Percentiles rank a stretch among this genome's conserved stretches.
Conservation (phyloP, 2,329 filamentous ascomycete species). For the Cladosporium sp. region DNA sequence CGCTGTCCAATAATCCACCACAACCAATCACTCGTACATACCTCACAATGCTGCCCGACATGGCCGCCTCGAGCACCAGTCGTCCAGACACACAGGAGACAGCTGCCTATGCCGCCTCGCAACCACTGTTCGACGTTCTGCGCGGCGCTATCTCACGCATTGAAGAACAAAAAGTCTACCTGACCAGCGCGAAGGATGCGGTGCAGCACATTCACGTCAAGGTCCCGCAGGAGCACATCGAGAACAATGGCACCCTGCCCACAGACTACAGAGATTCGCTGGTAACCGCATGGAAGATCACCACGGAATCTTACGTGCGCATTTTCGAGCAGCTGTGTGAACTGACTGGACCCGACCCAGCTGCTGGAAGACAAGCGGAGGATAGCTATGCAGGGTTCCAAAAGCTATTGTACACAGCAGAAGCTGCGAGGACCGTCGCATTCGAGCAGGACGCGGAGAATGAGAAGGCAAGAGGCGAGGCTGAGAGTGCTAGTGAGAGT, state of each 20-base stretch:
- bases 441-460: conserved; percentile 12
- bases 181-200: conserved; percentile 23
- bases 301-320: conserved; percentile 24
- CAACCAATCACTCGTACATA: neutral
- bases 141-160: conserved; percentile 18
- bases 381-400: conserved; percentile 22
- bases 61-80: conserved; percentile 4
- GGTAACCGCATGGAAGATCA: conserved; percentile 26
- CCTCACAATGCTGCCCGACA: conserved; percentile 5
- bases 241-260: conserved; percentile 16
- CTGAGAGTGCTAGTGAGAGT: neutral
- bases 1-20: neutral
- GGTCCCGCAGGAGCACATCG: conserved; percentile 19
- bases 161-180: conserved; percentile 19
- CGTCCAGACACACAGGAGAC: conserved; percentile 8
- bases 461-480: neutral
- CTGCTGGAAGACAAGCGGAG: conserved; percentile 20
- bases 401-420: conserved; percentile 21
- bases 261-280: conserved; percentile 24
- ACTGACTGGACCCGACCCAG: conserved; percentile 24
- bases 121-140: conserved; percentile 28
- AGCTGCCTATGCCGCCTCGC: conserved; percentile 28
- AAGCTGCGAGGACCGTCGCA: conserved; percentile 17
- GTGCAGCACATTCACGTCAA: conserved; percentile 29
- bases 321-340: conserved; percentile 26